Base-by-base conservation (phyloP, 768 basidiomycete genomes). In the Rhodocollybia butyracea region DNA sequence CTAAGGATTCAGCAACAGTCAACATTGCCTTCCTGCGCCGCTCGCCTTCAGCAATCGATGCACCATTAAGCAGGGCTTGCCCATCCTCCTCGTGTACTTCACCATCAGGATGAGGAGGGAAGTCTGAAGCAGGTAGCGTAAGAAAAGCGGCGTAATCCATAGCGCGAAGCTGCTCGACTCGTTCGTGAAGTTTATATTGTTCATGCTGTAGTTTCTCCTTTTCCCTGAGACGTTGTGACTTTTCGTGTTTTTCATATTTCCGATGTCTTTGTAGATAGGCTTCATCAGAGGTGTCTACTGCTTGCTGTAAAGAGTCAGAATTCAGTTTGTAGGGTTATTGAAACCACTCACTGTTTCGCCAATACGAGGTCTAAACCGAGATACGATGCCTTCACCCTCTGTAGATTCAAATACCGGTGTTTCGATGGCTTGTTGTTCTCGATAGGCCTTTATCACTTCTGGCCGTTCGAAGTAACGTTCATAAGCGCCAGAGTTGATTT, bases 151-250 rank as follows among this genome's bases (percentile, higher is more conserved):
- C 69, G 46, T 78, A 69, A 57, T 91, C 89, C 84, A 94, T 88
- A 26, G 75, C 77, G 54, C 78, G 80, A 54, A 94, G 77, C 64
- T 94, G 88, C 50, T 94, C 91, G 57, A 94, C 88, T 32, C 93
- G 84, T 64, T 93, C 88, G 68, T 89, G 88, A 64, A 96, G 83
- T 66, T 93, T 92, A 73, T 94, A 93, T 61, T 93, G 91, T 64
- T 94, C 92, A 60, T 93, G 88, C 69, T 89, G 88, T 53, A 95
- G 80, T 66, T 93, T 93, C 70, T 96, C 93, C 70, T 92, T 92
- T 71, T 95, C 93, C 53, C 92, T 83, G 31, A 90, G 73, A 3
- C 92, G 86, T 64, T 87, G 84, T 7, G 91, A 82, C 66, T 91
- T 91, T 70, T 95, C 94, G 57, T 90, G 88, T 13, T 80, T 80